These are phyloP conservation scores for Pseudocercospora vitis DNA, from an alignment of 2,329 filamentous ascomycete genomes.

Conservation along the genomic window DNA sequence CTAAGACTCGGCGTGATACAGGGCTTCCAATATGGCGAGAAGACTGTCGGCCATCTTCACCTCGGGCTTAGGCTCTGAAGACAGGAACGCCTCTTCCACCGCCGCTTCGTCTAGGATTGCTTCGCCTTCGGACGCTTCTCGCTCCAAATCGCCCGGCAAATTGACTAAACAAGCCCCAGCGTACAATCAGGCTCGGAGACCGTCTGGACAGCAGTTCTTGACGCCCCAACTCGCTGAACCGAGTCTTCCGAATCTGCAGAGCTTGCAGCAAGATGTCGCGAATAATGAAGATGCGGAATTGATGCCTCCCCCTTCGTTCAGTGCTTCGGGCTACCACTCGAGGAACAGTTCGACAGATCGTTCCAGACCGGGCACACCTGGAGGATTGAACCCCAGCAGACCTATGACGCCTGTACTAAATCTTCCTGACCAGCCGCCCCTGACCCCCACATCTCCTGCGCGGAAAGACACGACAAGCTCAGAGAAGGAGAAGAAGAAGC, in stretches of 20 bases:
- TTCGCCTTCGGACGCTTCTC: slow-evolving; percentile 20
- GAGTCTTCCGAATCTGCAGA: slow-evolving; percentile 28
- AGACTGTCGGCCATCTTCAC: slow-evolving; percentile 29
- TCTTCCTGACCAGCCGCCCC: slow-evolving; percentile 23
- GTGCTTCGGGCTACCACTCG: slow-evolving; percentile 20
- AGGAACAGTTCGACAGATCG: slow-evolving; percentile 24
- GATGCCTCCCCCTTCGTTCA: slow-evolving; percentile 25
- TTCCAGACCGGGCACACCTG: slow-evolving; percentile 27
- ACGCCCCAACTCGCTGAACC: slow-evolving; percentile 14
- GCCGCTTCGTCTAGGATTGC: slow-evolving; percentile 19
- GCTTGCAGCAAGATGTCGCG: slow-evolving; percentile 23
- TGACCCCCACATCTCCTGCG: slow-evolving; percentile 14
- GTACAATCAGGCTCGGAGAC: slow-evolving; percentile 20
- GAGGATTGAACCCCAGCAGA: slow-evolving; percentile 24
- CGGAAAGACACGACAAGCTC: slow-evolving; percentile 14
- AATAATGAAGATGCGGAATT: slow-evolving; percentile 10
- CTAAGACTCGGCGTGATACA: not conserved
- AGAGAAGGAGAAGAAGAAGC: slow-evolving; percentile 34
- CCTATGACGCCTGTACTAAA: slow-evolving; percentile 29
- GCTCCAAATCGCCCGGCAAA: slow-evolving; percentile 25
- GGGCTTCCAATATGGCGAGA: slow-evolving; percentile 21
- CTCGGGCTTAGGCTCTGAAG: slow-evolving; percentile 19
- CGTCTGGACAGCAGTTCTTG: slow-evolving; percentile 23
- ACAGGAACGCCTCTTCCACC: slow-evolving; percentile 18
- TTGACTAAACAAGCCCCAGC: slow-evolving; percentile 27